Evolutionary conservation across 2,329 filamentous ascomycete species (phyloP).

Genomic region (Fusarium pininemorale): DNA sequence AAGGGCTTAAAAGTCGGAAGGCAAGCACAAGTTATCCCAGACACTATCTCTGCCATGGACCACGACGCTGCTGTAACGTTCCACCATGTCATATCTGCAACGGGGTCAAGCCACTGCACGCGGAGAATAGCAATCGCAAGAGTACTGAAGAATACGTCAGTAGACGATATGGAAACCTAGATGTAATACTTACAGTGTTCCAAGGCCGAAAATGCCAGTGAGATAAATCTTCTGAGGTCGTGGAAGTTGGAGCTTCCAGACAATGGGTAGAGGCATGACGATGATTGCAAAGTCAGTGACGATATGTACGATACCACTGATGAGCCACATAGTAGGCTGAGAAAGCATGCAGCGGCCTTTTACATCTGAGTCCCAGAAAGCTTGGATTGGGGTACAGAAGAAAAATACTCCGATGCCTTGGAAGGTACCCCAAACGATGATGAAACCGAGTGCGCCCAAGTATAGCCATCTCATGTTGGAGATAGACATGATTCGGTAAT

Average conservation of each 20-base stretch:
- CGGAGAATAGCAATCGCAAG: conserved; percentile 20
- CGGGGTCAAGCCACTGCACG: conserved; percentile 26
- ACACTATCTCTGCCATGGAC: conserved; percentile 33
- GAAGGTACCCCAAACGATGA: neutral
- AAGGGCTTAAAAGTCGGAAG: conserved; percentile 27
- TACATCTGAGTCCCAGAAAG: conserved; percentile 19
- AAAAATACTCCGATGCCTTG: neutral
- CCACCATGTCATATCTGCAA: conserved; percentile 27
- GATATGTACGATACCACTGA: conserved; percentile 19
- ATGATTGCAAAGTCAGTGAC: conserved; percentile 26
- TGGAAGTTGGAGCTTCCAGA: conserved; percentile 22
- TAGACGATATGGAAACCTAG: accelerated
- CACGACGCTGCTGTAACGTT: conserved; percentile 24
- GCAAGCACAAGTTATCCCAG: conserved; percentile 32
- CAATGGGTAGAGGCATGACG: conserved; percentile 18
- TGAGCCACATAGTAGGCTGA: neutral
- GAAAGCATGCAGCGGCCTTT: neutral
- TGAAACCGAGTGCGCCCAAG: neutral
- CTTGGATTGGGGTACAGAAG: conserved; percentile 7
- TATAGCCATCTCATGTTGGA: conserved; percentile 20
- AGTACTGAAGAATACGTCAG: neutral
- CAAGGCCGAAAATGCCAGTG: conserved; percentile 20
- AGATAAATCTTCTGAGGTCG: conserved; percentile 16
- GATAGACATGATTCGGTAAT: conserved; percentile 27
- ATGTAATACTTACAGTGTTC: conserved; percentile 11